Base-by-base conservation (phyloP, 805 yeast genomes). In the Hanseniaspora valbyensis region DNA sequence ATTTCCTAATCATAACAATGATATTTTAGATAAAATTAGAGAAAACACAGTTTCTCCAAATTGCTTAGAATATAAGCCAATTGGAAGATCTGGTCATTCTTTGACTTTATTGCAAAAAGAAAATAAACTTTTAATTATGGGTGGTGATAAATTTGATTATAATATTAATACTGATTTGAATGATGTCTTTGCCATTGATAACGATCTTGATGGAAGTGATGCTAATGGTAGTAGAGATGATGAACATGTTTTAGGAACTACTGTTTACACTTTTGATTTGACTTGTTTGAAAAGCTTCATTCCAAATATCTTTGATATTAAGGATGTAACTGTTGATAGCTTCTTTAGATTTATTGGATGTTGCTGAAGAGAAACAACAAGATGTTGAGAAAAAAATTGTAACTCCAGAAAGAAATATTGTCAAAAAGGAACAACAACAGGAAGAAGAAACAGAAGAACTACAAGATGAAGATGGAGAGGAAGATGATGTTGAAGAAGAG, bases 81-180 rank as follows among this genome's bases (percentile, higher is more conserved):
- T 89, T 41, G 78, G 92, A 13, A 77, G 96, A 58, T 84, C 90
- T 54, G 97, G 97, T 9, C 98, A 92, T 66, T 78, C 95, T 7
- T 69, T 90, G 66, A 80, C 96, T 1, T 64, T 83, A 51, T 70
- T 81, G 44, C 50, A 44, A 36, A 75, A 72, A 24, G 77, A 76
- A 54, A 77, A 85, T 59, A 84, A 81, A 65, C 60, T 90, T 32
- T 61, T 89, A 12, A 76, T 90, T 14, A 81, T 94, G 84, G 98
- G 98, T 40, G 97, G 98, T 53, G 95, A 87, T 64, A 75, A 79
- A 56, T 75, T 77, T 55, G 90, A 84, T 60, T 80, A 76, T 32
- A 44, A 44, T 18, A 44, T 42, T 14, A 39, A 43, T 5, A 10
- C 38, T 12, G 53, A 50, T 33, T 22, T 44, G 22, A 40, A 44